Percentiles rank a stretch among this genome's conserved stretches.
Evolutionary conservation across 257 asterid genomes (phyloP).

Genomic region (Anisodus tanguticus): DNA sequence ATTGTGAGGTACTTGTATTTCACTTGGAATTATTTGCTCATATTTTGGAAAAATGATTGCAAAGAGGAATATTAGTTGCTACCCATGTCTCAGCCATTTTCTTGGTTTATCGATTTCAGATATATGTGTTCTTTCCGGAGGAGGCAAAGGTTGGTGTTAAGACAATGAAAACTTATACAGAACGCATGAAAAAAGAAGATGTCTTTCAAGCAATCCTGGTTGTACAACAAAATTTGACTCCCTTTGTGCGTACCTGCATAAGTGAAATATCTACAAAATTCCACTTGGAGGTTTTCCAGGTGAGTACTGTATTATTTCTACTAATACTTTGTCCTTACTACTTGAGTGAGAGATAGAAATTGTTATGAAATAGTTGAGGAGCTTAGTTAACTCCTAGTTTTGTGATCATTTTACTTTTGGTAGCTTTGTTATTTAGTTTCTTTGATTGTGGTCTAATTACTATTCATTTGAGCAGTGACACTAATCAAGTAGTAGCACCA

Average conservation of each 20-base stretch:
- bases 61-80: background rate
- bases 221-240: conserved; percentile 79
- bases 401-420: background rate
- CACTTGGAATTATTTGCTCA: background rate
- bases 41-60: background rate
- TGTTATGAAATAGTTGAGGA: background rate
- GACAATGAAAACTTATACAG: conserved; percentile 68
- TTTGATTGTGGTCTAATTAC: background rate
- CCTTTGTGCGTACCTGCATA: conserved; percentile 57
- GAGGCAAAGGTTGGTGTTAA: conserved; percentile 78
- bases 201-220: conserved; percentile 72
- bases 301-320: conserved; percentile 24
- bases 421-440: background rate
- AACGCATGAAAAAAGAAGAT: conserved; percentile 71
- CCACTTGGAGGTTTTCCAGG: conserved; percentile 84
- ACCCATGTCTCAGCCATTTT: background rate
- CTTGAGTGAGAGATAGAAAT: background rate
- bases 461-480: background rate
- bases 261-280: conserved; percentile 71
- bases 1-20: background rate
- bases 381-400: background rate
- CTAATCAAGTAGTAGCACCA: background rate
- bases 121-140: conserved; percentile 84
- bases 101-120: conserved; percentile 45
- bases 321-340: background rate